These are phyloP conservation scores for Fusarium sororula DNA, from an alignment of 2,329 filamentous ascomycete genomes.

Conservation along the genomic window DNA sequence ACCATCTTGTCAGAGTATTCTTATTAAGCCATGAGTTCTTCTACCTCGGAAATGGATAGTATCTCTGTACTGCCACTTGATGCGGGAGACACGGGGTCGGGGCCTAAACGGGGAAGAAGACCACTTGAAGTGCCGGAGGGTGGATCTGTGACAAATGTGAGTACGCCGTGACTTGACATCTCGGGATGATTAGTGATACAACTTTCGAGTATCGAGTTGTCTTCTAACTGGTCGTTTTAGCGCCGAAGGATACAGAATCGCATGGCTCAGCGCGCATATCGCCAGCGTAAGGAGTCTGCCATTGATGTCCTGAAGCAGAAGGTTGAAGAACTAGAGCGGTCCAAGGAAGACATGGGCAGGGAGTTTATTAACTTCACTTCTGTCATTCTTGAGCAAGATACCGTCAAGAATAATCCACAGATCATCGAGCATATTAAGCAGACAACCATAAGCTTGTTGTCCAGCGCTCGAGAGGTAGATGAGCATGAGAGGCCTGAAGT, in stretches of 20 bases:
- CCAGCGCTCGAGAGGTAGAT: neutral
- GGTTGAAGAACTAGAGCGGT: neutral
- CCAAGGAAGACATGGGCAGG: neutral
- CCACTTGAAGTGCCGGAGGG: neutral
- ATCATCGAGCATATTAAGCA: constrained; percentile 8
- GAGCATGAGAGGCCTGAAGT: neutral
- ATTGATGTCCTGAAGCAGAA: constrained; percentile 7
- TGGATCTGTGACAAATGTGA: neutral
- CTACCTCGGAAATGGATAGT: neutral
- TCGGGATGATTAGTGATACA: neutral
- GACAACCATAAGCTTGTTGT: neutral
- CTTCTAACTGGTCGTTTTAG: neutral
- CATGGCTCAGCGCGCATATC: constrained; percentile 14
- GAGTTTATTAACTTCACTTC: constrained; percentile 4
- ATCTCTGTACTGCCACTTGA: neutral
- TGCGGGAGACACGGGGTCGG: neutral
- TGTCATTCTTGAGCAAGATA: neutral
- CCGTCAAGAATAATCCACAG: neutral
- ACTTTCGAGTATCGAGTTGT: neutral
- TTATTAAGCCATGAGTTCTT: neutral
- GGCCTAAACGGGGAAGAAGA: neutral
- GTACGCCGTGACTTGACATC: neutral
- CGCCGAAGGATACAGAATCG: constrained; percentile 8
- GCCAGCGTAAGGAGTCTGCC: constrained; percentile 7
- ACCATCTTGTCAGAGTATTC: neutral